These are phyloP conservation scores for Hypoxylon sp. DNA, from an alignment of 2,329 filamentous ascomycete species.

Conservation along the genomic window DNA sequence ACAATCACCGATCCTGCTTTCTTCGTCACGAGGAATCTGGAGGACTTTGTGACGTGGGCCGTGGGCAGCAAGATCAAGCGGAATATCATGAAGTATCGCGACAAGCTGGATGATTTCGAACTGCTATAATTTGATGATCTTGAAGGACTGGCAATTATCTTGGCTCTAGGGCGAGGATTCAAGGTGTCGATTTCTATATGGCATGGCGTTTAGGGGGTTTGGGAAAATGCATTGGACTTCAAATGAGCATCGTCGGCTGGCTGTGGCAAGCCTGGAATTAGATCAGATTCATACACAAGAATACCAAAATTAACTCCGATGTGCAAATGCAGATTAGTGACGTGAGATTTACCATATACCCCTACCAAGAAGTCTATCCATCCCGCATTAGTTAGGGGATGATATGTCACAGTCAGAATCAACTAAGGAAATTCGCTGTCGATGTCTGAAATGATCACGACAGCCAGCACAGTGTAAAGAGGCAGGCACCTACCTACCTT, in stretches of 20 bases:
- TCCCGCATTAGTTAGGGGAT: not conserved
- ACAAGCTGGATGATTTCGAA: conserved; percentile 97
- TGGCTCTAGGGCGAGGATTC: not conserved
- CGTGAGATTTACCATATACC: not conserved
- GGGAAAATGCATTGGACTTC: conserved; percentile 9
- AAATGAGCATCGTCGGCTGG: not conserved
- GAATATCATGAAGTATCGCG: conserved; percentile 93
- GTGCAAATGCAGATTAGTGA: too few relatives aligned
- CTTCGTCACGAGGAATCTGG: conserved; percentile 87
- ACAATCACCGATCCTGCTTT: conserved; percentile 92
- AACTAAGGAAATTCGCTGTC: not conserved
- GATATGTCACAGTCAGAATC: not conserved
- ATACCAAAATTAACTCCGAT: not conserved
- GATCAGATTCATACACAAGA: not conserved
- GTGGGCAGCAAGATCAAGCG: conserved; percentile 97
- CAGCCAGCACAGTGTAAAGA: not conserved
- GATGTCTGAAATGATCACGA: not conserved
- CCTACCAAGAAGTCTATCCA: too few relatives aligned
- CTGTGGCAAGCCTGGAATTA: not conserved
- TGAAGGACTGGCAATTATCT: not conserved
- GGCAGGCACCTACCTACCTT: not conserved
- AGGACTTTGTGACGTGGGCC: conserved; percentile 97
- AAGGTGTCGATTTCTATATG: conserved; percentile 14
- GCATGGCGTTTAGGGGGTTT: conserved; percentile 45
- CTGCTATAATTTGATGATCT: conserved; percentile 67